phyloP scores from a whole-genome alignment of 176 grass and related monocot species.

The Juncus inflexus region DNA sequence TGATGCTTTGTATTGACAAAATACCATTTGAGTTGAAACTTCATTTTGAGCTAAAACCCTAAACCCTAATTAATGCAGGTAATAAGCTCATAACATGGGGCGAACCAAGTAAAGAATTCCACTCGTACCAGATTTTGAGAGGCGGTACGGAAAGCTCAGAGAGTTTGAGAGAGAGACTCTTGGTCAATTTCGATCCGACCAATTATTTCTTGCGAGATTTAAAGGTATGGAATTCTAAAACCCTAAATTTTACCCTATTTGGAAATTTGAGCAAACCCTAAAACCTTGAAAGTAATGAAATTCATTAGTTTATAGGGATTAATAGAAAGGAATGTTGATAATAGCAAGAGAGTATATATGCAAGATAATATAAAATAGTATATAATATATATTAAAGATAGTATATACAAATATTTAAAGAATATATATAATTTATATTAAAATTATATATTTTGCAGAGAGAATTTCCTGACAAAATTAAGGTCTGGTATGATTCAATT shows the following conservation, averaged over 20 bases:
- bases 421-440: conserved; percentile 16
- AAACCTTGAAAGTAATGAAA: too few species aligned
- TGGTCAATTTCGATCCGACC: conserved; percentile 81
- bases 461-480: conserved; percentile 60
- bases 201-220: conserved; percentile 61
- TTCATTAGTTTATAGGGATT: too few species aligned
- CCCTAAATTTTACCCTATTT: background rate
- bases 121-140: conserved; percentile 49
- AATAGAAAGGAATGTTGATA: too few species aligned
- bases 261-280: background rate
- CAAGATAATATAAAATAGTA: too few species aligned
- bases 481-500: conserved; percentile 77
- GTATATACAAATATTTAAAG: conserved; percentile 1
- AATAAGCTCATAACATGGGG: conserved; percentile 53
- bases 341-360: too few species aligned
- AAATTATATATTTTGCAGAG: conserved; percentile 37
- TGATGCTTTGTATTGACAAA: too few species aligned
- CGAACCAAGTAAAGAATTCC: conserved; percentile 76
- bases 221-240: conserved; percentile 37
- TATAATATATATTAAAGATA: background rate
- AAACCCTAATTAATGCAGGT: conserved; percentile 33
- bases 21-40: too few species aligned
- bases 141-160: conserved; percentile 43
- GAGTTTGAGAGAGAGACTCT: conserved; percentile 62
- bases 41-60: too few species aligned